These are phyloP conservation scores for Nicotiana knightiana DNA, from an alignment of 257 asterid species.

Conservation along the genomic window DNA sequence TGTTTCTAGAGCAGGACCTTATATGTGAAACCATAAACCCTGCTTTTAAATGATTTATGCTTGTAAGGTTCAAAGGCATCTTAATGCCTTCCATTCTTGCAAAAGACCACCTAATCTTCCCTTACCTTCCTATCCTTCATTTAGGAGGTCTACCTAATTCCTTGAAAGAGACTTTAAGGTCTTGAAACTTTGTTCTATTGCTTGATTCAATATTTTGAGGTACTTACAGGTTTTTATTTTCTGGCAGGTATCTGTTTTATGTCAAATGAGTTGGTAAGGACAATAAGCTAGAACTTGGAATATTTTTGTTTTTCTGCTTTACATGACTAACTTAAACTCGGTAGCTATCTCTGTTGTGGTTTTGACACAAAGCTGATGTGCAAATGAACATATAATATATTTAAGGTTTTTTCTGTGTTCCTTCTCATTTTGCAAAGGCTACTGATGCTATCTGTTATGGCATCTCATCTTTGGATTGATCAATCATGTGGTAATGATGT, in stretches of 20 bases:
- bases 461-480: not conserved
- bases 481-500: not conserved
- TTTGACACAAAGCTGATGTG: not conserved
- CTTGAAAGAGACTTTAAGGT: not conserved
- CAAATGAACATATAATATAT: not conserved
- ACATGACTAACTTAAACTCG: not conserved
- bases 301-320: not conserved
- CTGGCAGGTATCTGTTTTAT: slow-evolving; percentile 87
- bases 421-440: not conserved
- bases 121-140: not conserved
- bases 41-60: not conserved
- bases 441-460: not conserved
- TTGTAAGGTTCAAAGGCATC: not conserved
- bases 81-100: not conserved
- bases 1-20: not conserved
- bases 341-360: not conserved
- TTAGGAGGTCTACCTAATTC: not conserved
- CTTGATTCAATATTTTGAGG: not conserved
- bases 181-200: not conserved
- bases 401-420: not conserved
- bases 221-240: slow-evolving; percentile 7
- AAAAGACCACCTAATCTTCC: not conserved
- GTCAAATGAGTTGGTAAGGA: slow-evolving; percentile 94
- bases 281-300: not conserved
- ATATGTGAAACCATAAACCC: not conserved